These are phyloP conservation scores for Teratosphaeriaceae sp. DNA, from an alignment of 2,329 filamentous ascomycete genomes.

Conservation along the genomic window DNA sequence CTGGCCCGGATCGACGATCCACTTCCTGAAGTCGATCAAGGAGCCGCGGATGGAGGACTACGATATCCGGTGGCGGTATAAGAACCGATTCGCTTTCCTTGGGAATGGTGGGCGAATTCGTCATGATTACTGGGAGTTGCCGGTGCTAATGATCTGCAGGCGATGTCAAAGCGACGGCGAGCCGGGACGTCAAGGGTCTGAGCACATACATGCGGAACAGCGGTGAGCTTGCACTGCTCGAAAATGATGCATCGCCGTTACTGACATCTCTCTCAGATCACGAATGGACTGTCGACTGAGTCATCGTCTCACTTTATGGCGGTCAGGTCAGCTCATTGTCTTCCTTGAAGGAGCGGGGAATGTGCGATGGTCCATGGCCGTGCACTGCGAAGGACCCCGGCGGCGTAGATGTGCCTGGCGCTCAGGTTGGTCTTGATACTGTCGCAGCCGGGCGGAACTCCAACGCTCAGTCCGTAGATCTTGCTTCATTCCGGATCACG, in stretches of 20 bases:
- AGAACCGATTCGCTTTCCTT: conserved; percentile 29
- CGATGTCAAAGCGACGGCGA: conserved; percentile 13
- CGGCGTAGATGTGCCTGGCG: too few relatives aligned
- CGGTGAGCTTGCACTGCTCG: background rate
- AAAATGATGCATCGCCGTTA: too few relatives aligned
- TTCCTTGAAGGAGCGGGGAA: too few relatives aligned
- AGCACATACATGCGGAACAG: conserved; percentile 13
- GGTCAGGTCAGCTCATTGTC: too few relatives aligned
- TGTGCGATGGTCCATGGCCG: too few relatives aligned
- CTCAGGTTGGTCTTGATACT: too few relatives aligned
- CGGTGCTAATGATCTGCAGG: conserved; percentile 14
- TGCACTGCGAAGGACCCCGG: too few relatives aligned
- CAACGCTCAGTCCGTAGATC: too few relatives aligned
- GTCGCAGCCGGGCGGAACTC: too few relatives aligned
- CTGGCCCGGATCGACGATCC: conserved; percentile 42
- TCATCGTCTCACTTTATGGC: background rate
- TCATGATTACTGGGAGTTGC: too few relatives aligned
- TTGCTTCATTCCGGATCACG: too few relatives aligned
- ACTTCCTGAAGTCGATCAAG: conserved; percentile 44
- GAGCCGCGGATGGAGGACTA: conserved; percentile 44
- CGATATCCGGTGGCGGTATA: conserved; percentile 29
- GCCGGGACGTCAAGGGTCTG: conserved; percentile 9
- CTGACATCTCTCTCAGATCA: conserved; percentile 10
- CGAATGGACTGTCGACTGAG: conserved; percentile 12
- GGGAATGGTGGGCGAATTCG: conserved; percentile 29